Evolutionary conservation across 306 rosid genomes (phyloP).

Genomic region (Pyrus bretschneideri): DNA sequence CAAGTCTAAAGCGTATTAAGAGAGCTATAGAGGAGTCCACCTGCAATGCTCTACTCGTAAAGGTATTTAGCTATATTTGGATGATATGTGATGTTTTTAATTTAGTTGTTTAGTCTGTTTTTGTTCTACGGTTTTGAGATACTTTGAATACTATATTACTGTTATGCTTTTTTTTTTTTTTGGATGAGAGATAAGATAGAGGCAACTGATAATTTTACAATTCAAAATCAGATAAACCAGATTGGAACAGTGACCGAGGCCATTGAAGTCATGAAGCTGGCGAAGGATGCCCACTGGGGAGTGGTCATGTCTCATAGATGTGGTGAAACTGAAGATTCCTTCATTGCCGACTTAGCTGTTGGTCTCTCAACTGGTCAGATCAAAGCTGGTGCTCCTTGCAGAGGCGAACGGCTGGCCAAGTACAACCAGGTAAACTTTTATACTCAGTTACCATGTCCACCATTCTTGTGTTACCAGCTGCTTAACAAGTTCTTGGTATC

Average conservation of each 20-base stretch:
- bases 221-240: constrained; percentile 61
- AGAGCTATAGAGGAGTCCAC: constrained; percentile 68
- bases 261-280: constrained; percentile 76
- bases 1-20: constrained; percentile 76
- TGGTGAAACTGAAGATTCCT: constrained; percentile 88
- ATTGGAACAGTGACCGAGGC: constrained; percentile 90
- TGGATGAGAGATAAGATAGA: background rate
- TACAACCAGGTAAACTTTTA: constrained; percentile 73
- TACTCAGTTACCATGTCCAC: background rate
- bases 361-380: constrained; percentile 86
- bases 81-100: background rate
- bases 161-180: background rate
- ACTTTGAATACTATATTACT: background rate
- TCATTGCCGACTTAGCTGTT: constrained; percentile 88
- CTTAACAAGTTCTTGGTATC: background rate
- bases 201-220: constrained; percentile 5
- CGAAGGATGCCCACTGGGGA: constrained; percentile 84
- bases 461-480: background rate
- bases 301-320: constrained; percentile 80
- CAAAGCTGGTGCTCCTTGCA: constrained; percentile 97
- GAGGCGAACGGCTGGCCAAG: constrained; percentile 93
- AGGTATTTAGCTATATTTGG: constrained; percentile 43
- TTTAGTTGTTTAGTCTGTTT: background rate
- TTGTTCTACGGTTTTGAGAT: background rate
- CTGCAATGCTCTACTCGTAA: constrained; percentile 80